A percentile compares a stretch with the other conserved stretches of the same genome.
Evolutionary conservation across 345 rosid species (phyloP).

Genomic region (Hypericum perforatum): DNA sequence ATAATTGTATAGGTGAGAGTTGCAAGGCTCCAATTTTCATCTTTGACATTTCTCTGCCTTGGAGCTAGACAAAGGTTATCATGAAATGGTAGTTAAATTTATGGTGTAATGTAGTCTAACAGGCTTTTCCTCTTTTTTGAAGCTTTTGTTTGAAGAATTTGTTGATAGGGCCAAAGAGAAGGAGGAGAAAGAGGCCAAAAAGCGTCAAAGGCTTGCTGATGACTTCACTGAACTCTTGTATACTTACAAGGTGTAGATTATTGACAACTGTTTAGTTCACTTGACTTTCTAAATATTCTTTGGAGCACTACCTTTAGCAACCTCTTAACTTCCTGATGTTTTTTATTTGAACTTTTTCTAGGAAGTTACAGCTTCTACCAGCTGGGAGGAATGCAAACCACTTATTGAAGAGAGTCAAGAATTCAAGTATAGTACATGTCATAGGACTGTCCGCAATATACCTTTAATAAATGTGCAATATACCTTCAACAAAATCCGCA

Average conservation of each 20-base stretch:
- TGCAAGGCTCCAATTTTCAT: no score
- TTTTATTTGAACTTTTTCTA: constrained; percentile 16
- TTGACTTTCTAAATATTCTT: neutral
- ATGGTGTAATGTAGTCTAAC: no score
- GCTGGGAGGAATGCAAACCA: constrained; percentile 69
- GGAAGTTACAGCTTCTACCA: constrained; percentile 73
- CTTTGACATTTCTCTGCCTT: no score
- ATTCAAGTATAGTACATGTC: constrained; percentile 41
- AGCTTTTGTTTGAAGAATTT: constrained; percentile 83
- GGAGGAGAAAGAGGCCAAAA: constrained; percentile 93
- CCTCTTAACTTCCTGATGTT: neutral
- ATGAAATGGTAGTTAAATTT: no score
- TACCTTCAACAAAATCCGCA: no score
- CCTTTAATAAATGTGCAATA: no score
- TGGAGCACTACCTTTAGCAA: neutral
- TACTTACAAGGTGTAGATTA: constrained; percentile 47
- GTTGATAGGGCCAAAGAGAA: constrained; percentile 84
- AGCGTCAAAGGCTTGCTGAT: constrained; percentile 75
- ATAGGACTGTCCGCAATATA: neutral
- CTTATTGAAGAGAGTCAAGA: constrained; percentile 79
- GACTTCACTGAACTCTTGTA: constrained; percentile 64
- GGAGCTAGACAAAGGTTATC: no score
- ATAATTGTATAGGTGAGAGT: no score
- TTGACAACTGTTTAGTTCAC: neutral
- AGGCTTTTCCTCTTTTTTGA: constrained; percentile 10